phyloP scores from a whole-genome alignment of 352 stramenopile genomes.

The Phytophthora lateralis region DNA sequence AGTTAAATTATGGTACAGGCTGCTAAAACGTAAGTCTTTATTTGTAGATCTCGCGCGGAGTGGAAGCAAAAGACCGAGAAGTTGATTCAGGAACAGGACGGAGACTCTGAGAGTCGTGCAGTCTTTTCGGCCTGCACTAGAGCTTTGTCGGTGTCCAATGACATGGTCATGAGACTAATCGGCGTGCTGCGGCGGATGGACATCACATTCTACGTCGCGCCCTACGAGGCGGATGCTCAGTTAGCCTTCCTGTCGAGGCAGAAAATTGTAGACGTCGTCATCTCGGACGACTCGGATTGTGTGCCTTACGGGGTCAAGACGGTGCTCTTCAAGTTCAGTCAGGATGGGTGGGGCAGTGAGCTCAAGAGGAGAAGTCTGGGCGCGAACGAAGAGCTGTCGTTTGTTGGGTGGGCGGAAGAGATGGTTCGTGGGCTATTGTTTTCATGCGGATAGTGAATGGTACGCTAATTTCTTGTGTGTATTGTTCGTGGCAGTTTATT shows the following conservation, averaged over 20 bases:
- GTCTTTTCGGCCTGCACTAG: constrained; percentile 48
- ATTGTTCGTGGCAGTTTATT: constrained; percentile 57
- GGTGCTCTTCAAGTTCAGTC: constrained; percentile 94
- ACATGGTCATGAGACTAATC: constrained; percentile 79
- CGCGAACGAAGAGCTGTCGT: constrained; percentile 82
- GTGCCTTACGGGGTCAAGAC: constrained; percentile 94
- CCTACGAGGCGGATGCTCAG: constrained; percentile 98
- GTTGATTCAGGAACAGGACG: constrained; percentile 26
- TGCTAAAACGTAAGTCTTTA: neutral
- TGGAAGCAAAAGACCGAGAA: constrained; percentile 52
- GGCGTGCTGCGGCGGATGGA: constrained; percentile 60
- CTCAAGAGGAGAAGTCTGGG: constrained; percentile 83
- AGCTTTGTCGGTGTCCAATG: constrained; percentile 68
- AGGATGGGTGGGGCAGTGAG: constrained; percentile 85
- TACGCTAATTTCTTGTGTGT: constrained; percentile 1
- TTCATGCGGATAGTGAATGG: neutral
- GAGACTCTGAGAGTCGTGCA: constrained; percentile 26
- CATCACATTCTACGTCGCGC: constrained; percentile 94
- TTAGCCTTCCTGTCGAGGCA: constrained; percentile 92
- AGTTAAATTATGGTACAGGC: constrained; percentile 8
- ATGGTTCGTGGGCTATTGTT: constrained; percentile 56
- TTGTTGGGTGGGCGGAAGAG: constrained; percentile 85
- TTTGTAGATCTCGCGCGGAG: constrained; percentile 38
- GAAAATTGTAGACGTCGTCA: constrained; percentile 92
- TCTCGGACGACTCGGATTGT: constrained; percentile 97